These are phyloP conservation scores for Ilex asprella DNA, from an alignment of 257 asterid genomes.

Conservation along the genomic window DNA sequence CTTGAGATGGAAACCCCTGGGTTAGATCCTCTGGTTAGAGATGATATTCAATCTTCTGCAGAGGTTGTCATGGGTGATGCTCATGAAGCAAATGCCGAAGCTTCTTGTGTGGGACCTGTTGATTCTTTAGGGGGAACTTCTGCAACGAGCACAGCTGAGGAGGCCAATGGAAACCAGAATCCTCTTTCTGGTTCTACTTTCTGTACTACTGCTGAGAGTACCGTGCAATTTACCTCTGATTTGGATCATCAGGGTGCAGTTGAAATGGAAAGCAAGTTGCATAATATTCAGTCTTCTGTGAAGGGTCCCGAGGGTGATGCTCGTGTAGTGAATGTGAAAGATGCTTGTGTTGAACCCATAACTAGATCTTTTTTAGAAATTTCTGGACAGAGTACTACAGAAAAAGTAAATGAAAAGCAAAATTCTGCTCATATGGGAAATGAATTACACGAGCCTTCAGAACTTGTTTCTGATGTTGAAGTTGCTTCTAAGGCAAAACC, in stretches of 20 bases:
- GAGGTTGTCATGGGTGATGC: neutral
- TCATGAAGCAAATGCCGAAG: constrained; percentile 1
- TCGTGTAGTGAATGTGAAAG: constrained; percentile 1
- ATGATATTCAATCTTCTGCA: neutral
- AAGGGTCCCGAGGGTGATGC: constrained; percentile 15
- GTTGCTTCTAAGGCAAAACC: neutral
- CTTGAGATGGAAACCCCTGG: neutral
- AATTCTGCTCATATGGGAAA: neutral
- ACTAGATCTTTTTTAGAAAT: constrained; percentile 10
- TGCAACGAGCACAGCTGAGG: constrained; percentile 3
- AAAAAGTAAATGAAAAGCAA: constrained; percentile 3
- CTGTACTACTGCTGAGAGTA: neutral
- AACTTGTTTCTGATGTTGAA: neutral
- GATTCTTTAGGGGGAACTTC: constrained; percentile 14
- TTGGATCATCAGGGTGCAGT: neutral
- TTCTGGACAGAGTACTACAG: constrained; percentile 7
- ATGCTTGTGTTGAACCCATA: constrained; percentile 9
- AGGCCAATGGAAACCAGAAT: constrained; percentile 12
- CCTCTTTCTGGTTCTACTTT: neutral
- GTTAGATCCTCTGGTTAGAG: neutral
- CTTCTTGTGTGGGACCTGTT: constrained; percentile 13
- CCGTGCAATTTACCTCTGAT: neutral
- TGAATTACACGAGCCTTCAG: neutral
- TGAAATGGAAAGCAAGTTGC: neutral
- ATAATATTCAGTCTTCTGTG: constrained; percentile 1